These are phyloP conservation scores for Arthrobotrys conoides DNA, from an alignment of 2,329 filamentous ascomycete species.

Conservation along the genomic window DNA sequence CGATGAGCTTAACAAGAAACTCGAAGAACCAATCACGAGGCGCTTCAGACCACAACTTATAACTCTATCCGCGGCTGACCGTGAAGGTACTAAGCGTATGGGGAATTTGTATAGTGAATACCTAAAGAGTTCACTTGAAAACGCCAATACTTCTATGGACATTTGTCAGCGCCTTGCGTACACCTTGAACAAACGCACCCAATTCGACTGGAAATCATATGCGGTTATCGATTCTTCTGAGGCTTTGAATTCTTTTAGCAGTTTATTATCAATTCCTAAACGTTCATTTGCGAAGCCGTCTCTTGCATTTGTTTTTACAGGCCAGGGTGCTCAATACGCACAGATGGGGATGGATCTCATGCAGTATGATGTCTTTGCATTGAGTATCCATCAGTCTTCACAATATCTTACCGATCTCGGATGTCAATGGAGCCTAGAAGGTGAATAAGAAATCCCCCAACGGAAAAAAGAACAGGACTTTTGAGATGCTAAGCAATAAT, in stretches of 20 bases:
- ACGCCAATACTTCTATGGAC: background rate
- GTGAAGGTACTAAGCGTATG: constrained; percentile 14
- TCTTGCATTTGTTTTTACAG: constrained; percentile 67
- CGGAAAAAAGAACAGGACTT: background rate
- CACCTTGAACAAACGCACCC: background rate
- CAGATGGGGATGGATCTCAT: constrained; percentile 67
- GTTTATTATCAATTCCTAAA: background rate
- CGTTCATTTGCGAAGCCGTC: constrained; percentile 3
- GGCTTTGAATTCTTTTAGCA: constrained; percentile 2
- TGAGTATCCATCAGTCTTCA: constrained; percentile 18
- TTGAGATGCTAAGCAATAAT: background rate
- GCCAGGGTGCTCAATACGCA: constrained; percentile 69
- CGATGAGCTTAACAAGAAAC: background rate
- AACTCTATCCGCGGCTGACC: constrained; percentile 25
- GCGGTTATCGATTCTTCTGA: constrained; percentile 11
- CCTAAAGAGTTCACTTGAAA: background rate
- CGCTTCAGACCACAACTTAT: constrained; percentile 25
- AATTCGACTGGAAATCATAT: constrained; percentile 36
- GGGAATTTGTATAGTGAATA: constrained; percentile 13
- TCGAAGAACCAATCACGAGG: background rate
- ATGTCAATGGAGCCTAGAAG: constrained; percentile 36
- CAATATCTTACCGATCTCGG: constrained; percentile 26
- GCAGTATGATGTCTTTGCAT: constrained; percentile 23
- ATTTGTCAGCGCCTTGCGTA: background rate
- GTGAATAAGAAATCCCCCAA: no score